These are phyloP conservation scores for Dacryopinax spathularia DNA, from an alignment of 768 basidiomycete species.

Conservation along the genomic window DNA sequence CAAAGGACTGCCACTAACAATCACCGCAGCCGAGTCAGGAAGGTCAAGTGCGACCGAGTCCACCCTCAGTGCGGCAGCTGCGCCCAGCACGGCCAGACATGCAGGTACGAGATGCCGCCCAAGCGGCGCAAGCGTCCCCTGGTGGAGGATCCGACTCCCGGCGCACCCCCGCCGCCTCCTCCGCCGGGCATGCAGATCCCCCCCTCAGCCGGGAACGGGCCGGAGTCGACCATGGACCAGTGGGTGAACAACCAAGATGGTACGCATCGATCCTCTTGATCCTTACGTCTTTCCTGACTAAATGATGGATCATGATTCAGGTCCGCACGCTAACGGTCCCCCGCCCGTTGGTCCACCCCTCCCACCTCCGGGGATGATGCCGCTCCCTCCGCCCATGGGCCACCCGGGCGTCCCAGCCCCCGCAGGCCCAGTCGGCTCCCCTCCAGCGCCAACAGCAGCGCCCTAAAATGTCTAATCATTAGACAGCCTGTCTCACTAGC, in stretches of 20 bases:
- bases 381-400: not conserved
- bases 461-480: conserved; percentile 2
- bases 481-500: not conserved
- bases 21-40: not conserved
- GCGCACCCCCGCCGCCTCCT: not conserved
- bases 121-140: not conserved
- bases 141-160: not conserved
- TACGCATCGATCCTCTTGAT: not conserved
- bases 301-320: not conserved
- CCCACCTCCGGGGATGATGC: not conserved
- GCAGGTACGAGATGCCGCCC: not conserved
- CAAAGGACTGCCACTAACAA: not conserved
- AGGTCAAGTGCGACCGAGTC: not conserved
- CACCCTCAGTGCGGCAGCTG: not conserved
- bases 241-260: conserved; percentile 1
- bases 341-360: not conserved
- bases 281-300: not conserved
- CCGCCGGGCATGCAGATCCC: not conserved
- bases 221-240: not conserved
- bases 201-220: not conserved
- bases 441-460: not conserved
- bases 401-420: not conserved
- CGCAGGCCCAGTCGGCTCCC: not conserved
- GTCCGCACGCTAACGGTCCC: not conserved
- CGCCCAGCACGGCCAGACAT: not conserved